Evolutionary conservation across 1,284 basidiomycete species (phyloP), one percentile per base, ranked within the genome.

Genomic region (Cutaneotrichosporon sp.): DNA sequence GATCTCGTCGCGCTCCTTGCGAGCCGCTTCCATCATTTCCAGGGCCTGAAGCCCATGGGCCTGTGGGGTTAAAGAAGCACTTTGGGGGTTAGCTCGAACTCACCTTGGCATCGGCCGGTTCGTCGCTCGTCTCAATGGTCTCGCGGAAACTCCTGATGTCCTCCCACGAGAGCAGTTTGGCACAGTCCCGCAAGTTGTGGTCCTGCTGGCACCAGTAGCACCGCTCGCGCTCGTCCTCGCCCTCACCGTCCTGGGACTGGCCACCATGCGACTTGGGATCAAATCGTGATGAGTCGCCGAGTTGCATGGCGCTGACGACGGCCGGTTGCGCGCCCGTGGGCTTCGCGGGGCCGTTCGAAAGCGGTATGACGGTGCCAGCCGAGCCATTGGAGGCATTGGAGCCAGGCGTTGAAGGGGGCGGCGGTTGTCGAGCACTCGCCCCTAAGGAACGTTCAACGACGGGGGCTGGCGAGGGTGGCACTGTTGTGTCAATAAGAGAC

Each of bases 251-350:
- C 18, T 57, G 25, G 13, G 24, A 57, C 16, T 18, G 24, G 38
- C 25, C 46, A n/a, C 11, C 13, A 18, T 50, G 18, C 6, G 27
- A 29, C 25, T 20, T 11, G 3, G 56, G 45, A 4, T 47, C 29
- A 31, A 64, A 58, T 1, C 63, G 56, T 7, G 63, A 64, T 29
- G 63, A 64, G 45, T 64, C 63, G 22, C 63, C 63, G 8, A 64
- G 36, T 29, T 64, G 63, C 16, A 64, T n/a, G 9, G 47, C 42
- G 36, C 33, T 43, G 5, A 50, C 25, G 3, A 29, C 42, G 2
- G n/a, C 38, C 1, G 50, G 54, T 13, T 51, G 53, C 4, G 54
- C 59, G 18, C 53, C 59, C 27, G 18, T 45, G 20, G 16, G 24
- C 13, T 18, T 24, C 9, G n/a, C 22, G 4, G 36, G 14, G 16